phyloP scores from a whole-genome alignment of 495 filamentous ascomycete species.

The Aspergillus hancockii region DNA sequence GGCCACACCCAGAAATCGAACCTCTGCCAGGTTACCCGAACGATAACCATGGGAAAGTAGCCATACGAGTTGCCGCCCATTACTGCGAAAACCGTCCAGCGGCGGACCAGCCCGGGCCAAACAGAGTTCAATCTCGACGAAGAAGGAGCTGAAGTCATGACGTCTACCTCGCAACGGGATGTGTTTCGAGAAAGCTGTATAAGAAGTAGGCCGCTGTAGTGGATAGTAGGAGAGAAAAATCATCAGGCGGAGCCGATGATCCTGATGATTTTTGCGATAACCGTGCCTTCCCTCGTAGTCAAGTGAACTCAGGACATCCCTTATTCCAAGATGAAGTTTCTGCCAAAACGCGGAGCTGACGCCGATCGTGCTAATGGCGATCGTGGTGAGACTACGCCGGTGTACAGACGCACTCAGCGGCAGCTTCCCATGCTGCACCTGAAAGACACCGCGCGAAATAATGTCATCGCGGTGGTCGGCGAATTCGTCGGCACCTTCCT shows the following conservation, averaged over 20 bases:
- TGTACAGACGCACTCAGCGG: conserved; percentile 9
- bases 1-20: too few species aligned
- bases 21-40: too few species aligned
- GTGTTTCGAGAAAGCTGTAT: background rate
- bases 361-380: background rate
- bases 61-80: too few species aligned
- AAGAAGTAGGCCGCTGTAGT: background rate
- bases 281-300: background rate
- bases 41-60: too few species aligned
- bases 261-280: too few species aligned
- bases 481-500: conserved; percentile 82
- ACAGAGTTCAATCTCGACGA: background rate
- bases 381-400: background rate
- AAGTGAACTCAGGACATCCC: background rate
- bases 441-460: conserved; percentile 38
- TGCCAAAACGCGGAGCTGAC: background rate
- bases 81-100: background rate
- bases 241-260: background rate
- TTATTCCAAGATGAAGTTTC: background rate
- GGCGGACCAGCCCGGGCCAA: background rate
- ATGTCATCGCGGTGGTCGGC: conserved; percentile 62
- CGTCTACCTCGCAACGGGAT: background rate
- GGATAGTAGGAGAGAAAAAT: background rate
- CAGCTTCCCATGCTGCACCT: conserved; percentile 45
- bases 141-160: background rate